Base-by-base conservation (phyloP, 306 rosid genomes). In the Dalbergia oliveri region DNA sequence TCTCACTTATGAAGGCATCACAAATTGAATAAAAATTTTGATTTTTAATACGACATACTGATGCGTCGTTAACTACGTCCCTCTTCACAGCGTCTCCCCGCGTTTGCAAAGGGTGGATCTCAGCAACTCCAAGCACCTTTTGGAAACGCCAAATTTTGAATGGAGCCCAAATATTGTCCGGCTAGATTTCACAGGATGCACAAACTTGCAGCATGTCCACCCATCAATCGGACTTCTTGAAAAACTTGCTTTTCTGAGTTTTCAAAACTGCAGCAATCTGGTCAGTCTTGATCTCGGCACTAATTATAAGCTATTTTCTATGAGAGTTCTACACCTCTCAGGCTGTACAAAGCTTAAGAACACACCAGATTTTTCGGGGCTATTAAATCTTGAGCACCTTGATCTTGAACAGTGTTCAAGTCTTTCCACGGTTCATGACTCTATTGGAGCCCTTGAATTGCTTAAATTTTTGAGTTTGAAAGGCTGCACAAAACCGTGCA, bases 131-230 rank as follows among this genome's bases (percentile, higher is more conserved):
- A 67, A 66, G 19, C 8, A n/a, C 57, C 75, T 78, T 43, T 1
- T 16, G 16, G 35, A 41, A 35, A 78, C 75, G 0, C 75, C 82
- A 15, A 67, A 43, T 56, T 78, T 78, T 67, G n/a, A 7, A 1
- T 34, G 75, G 5, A 7, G 61, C 16, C 62, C 8, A 33, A 33
- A 39, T 9, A 49, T 78, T 41, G 60, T 54, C 16, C 35, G 49
- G 59, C 75, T 78, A 56, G 82, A 78, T 67, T 3, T 78, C n/a
- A 23, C 75, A 23, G 82, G 82, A 56, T 78, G 75, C 37, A 66
- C 15, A 10, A 78, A 44, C 21, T 68, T 78, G 14, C 9, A 4
- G 9, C 66, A 10, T 11, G 75, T 78, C 75, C 67, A 78, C 45
- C 60, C 58, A 23, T 78, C 82, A 59, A 57, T 78, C 56, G 82